Percentiles rank a stretch among this genome's conserved stretches.
phyloP scores from a whole-genome alignment of 2,329 filamentous ascomycete genomes.

The Fusarium protoensiforme region DNA sequence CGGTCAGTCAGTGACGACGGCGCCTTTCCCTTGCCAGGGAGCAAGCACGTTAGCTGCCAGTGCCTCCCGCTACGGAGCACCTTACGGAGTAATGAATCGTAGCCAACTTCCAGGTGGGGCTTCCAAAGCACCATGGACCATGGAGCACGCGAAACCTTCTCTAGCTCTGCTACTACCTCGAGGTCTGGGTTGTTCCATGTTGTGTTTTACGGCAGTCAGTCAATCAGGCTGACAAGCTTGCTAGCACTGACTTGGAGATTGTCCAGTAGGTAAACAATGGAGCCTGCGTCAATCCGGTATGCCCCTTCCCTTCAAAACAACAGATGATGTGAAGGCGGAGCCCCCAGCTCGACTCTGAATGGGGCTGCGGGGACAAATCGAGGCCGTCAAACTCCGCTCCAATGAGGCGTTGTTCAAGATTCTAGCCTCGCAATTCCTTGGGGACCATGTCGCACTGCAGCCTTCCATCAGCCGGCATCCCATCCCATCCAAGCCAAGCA shows the following conservation, averaged over 20 bases:
- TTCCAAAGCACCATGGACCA: constrained; percentile 3
- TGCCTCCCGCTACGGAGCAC: background rate
- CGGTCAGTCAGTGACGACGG: background rate
- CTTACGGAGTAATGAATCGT: background rate
- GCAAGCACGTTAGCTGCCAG: background rate
- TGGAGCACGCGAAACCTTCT: constrained; percentile 1
- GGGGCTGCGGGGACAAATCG: constrained; percentile 24
- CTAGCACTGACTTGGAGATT: constrained; percentile 1
- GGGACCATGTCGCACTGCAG: background rate
- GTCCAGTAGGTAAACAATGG: background rate
- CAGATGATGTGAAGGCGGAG: constrained; percentile 21
- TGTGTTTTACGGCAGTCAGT: background rate
- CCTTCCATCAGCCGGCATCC: background rate
- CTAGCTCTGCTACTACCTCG: background rate
- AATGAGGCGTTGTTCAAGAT: constrained; percentile 17
- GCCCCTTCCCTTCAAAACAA: background rate
- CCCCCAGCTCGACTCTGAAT: constrained; percentile 12
- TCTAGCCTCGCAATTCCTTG: background rate
- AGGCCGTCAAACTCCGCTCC: constrained; percentile 15
- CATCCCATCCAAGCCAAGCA: background rate
- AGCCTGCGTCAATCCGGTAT: background rate
- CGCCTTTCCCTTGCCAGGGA: background rate
- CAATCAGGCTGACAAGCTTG: background rate
- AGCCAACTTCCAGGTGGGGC: background rate
- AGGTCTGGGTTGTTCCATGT: constrained; percentile 7